phyloP scores from a whole-genome alignment of 805 yeast species.

The Ogataea salicorniae region DNA sequence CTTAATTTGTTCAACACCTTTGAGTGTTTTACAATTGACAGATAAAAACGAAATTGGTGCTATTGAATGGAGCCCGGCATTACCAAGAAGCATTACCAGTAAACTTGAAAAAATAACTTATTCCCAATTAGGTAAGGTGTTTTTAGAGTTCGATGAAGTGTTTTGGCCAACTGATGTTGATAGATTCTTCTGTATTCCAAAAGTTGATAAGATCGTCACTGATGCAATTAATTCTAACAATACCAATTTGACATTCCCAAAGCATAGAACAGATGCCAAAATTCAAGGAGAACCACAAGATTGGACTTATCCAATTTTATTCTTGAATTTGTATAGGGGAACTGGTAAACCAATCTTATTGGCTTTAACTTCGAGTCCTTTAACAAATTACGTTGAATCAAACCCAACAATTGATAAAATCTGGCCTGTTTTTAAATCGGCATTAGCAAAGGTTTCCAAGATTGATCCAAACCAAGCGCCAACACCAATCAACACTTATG shows the following conservation, averaged over 20 bases:
- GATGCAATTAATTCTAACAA: slow-evolving; percentile 5
- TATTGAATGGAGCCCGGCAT: slow-evolving; percentile 28
- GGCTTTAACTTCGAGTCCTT: slow-evolving; percentile 45
- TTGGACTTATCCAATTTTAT: slow-evolving; percentile 26
- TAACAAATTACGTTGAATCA: slow-evolving; percentile 43
- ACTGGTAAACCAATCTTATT: slow-evolving; percentile 35
- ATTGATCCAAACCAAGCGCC: slow-evolving; percentile 19
- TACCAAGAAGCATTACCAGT: slow-evolving; percentile 30
- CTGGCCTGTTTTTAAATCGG: slow-evolving; percentile 43
- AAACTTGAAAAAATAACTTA: slow-evolving; percentile 30
- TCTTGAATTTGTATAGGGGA: slow-evolving; percentile 26
- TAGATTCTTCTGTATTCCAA: slow-evolving; percentile 28
- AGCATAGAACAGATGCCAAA: slow-evolving; percentile 7
- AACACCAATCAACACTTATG: slow-evolving; percentile 20
- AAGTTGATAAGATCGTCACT: slow-evolving; percentile 23
- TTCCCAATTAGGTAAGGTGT: slow-evolving; percentile 43
- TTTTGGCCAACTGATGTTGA: slow-evolving; percentile 40
- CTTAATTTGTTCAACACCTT: slow-evolving; percentile 45
- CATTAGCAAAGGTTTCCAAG: slow-evolving; percentile 29
- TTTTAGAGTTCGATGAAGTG: slow-evolving; percentile 40
- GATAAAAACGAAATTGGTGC: slow-evolving; percentile 22
- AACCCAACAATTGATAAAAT: slow-evolving; percentile 31
- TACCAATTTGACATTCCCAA: background rate
- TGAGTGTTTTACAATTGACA: slow-evolving; percentile 39
- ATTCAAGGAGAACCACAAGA: slow-evolving; percentile 15